Evolutionary conservation across 1,284 basidiomycete species (phyloP).

Genomic region (Trichosporon inkin): DNA sequence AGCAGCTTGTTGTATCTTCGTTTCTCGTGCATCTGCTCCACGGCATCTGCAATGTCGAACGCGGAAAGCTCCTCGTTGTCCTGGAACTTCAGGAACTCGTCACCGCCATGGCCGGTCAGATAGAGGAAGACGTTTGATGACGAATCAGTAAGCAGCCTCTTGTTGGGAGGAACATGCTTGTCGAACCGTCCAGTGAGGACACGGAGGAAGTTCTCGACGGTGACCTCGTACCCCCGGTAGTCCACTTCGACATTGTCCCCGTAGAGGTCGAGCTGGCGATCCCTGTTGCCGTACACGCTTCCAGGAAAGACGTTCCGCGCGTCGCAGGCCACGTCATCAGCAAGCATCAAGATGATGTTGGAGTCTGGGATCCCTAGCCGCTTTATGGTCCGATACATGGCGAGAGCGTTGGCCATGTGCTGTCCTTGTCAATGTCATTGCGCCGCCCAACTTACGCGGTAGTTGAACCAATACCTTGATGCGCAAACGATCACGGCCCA

Average conservation of each 20-base stretch:
- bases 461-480: conserved; percentile 98
- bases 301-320: conserved; percentile 86
- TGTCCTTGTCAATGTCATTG: conserved; percentile 42
- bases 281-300: conserved; percentile 79
- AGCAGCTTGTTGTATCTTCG: conserved; percentile 92
- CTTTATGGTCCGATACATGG: conserved; percentile 99
- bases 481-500: conserved; percentile 97
- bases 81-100: conserved; percentile 98
- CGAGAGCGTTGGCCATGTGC: conserved; percentile 97
- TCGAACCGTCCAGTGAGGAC: conserved; percentile 75
- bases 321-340: conserved; percentile 94
- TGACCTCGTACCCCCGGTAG: conserved; percentile 96
- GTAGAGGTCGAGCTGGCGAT: conserved; percentile 79
- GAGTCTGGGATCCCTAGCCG: conserved; percentile 95
- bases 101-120: conserved; percentile 96
- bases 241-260: conserved; percentile 97
- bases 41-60: conserved; percentile 91
- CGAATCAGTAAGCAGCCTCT: conserved; percentile 84
- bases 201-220: conserved; percentile 90
- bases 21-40: conserved; percentile 98
- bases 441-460: conserved; percentile 63
- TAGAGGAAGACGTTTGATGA: conserved; percentile 95
- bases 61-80: conserved; percentile 97
- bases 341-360: conserved; percentile 98
- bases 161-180: conserved; percentile 72